Evolutionary conservation across 306 rosid genomes (phyloP), one percentile per base, ranked within the genome.

Genomic region (Urtica urens): DNA sequence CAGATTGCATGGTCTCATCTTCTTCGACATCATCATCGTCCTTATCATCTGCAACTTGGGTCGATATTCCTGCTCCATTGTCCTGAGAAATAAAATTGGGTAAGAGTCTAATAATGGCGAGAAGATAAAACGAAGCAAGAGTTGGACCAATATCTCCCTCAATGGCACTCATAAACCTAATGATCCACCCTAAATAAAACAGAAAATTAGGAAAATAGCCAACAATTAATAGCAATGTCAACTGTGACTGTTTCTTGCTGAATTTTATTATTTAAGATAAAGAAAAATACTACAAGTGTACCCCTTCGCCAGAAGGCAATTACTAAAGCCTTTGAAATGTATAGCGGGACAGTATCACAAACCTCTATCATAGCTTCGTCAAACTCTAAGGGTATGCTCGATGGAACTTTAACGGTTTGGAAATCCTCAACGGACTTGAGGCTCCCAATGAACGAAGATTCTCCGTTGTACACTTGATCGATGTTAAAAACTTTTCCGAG

Each of bases 381-480:
- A 41, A 86, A 75, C 57, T 57, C 72, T 38, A 78, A 64, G 1
- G 94, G 93, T 34, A 63, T 24, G 61, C 75, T 72, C 2, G 96
- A 56, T 46, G 94, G 96, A 65, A 92, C 93, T 73, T 82, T 94
- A 67, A 86, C 86, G 20, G 93, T 81, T 60, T 78, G 71, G 46
- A 82, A 74, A 66, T 82, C 94, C 53, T 72, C 55, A 5, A 75
- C 76, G 12, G 94, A 62, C 70, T 79, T 82, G 62, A 92, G 96
- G 78, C 83, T 79, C 56, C 96, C 96, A 4, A 92, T 92, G 69
- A 68, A 82, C 16, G 96, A 79, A 46, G 83, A 55, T 77, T 92
- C 99, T 50, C 63, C 66, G 13, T 55, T 72, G 71, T 86, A 92
- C 48, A 86, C 87, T 57, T 82, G 96, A 7, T 79, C 86, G 23